Conservation (phyloP, 2,329 filamentous ascomycete species). For the Pezicula neosporulosa region DNA sequence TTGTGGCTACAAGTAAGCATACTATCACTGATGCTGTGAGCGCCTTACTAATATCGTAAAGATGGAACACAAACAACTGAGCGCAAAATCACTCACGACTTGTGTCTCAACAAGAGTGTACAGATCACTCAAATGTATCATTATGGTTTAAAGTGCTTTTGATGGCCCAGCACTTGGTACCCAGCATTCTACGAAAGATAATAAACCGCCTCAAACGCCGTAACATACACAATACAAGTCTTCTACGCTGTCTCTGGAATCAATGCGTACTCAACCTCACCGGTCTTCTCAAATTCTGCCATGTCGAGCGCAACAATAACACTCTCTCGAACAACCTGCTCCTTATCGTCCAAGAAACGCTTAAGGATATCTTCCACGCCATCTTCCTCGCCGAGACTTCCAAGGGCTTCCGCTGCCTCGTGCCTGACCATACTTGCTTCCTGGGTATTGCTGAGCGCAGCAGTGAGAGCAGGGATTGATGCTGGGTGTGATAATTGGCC, state of each 20-base stretch:
- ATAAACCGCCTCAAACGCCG: constrained; percentile 2
- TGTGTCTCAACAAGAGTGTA: neutral
- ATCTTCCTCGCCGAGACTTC: constrained; percentile 88
- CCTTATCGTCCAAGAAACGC: constrained; percentile 82
- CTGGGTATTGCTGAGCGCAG: constrained; percentile 70
- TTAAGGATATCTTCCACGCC: constrained; percentile 85
- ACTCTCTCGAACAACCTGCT: constrained; percentile 91
- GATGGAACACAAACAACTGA: constrained; percentile 35
- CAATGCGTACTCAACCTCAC: constrained; percentile 86
- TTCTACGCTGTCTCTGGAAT: constrained; percentile 58
- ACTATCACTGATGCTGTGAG: neutral
- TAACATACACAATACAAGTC: neutral
- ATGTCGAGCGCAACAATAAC: constrained; percentile 95
- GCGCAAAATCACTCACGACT: constrained; percentile 3
- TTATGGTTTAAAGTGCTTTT: constrained; percentile 15
- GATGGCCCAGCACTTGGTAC: constrained; percentile 28
- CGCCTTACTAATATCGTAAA: constrained; percentile 15
- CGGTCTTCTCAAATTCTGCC: constrained; percentile 92
- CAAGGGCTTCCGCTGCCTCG: constrained; percentile 93
- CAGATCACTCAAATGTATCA: neutral
- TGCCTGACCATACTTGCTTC: constrained; percentile 97
- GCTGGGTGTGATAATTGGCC: constrained; percentile 93
- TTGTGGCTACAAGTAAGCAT: constrained; percentile 75
- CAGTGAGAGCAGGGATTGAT: constrained; percentile 86
- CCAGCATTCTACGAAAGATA: constrained; percentile 14